These are phyloP conservation scores for Paramecium pentaurelia DNA, from an alignment of 73 alveolate species.

Conservation along the genomic window DNA sequence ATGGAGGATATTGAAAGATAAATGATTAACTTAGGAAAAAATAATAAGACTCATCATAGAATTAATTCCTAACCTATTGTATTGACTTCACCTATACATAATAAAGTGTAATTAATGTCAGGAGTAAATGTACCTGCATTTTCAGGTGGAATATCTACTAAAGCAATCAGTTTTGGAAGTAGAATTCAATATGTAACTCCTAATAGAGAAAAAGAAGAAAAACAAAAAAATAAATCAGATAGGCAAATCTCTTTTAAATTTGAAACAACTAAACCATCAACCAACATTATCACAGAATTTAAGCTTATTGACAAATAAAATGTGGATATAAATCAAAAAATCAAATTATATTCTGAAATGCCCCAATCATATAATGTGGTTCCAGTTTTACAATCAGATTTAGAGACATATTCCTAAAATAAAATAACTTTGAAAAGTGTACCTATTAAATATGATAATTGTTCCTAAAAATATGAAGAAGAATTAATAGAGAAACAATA, in stretches of 20 bases:
- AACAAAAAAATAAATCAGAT: background rate
- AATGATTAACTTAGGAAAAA: background rate
- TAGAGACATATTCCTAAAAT: background rate
- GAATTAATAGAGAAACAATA: background rate
- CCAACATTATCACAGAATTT: background rate
- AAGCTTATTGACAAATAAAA: background rate
- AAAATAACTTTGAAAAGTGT: background rate
- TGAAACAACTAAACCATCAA: background rate
- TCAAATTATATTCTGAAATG: background rate
- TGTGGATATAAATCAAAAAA: background rate
- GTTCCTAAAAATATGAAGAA: background rate
- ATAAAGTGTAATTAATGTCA: background rate
- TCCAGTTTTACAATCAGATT: background rate
- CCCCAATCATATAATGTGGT: background rate
- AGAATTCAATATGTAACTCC: background rate
- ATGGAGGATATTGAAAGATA: background rate
- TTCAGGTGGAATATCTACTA: background rate
- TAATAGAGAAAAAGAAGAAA: background rate
- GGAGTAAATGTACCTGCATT: background rate
- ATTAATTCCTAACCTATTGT: background rate
- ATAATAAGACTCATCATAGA: background rate
- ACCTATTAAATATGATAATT: background rate
- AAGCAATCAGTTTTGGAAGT: background rate
- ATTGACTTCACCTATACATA: background rate
- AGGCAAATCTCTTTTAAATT: background rate